Evolutionary conservation across 1,284 basidiomycete species (phyloP).

Genomic region (Trametes sp.): DNA sequence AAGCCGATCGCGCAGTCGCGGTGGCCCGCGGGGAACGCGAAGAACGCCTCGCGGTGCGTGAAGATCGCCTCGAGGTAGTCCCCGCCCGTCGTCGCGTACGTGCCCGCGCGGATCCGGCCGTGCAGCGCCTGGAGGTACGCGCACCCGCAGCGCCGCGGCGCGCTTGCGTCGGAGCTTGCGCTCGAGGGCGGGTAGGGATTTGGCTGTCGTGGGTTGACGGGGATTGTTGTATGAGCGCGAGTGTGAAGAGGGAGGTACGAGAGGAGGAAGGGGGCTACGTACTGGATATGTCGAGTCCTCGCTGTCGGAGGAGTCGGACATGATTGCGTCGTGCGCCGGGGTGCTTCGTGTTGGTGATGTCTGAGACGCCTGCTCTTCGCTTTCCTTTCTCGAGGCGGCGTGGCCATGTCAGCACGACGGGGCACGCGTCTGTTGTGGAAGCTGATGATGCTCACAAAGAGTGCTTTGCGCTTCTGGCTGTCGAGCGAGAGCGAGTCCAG

Average conservation of each 20-base stretch:
- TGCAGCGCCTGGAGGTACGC: conserved; percentile 69
- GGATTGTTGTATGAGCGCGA: not conserved
- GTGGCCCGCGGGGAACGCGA: conserved; percentile 66
- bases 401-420: conserved; percentile 11
- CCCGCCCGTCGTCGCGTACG: conserved; percentile 65
- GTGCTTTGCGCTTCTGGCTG: conserved; percentile 25
- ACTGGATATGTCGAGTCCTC: conserved; percentile 41
- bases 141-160: conserved; percentile 44
- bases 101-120: conserved; percentile 55
- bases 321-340: conserved; percentile 33
- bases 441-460: conserved; percentile 33
- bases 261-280: conserved; percentile 9
- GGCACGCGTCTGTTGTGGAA: too few relatives aligned
- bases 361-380: conserved; percentile 31
- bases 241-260: not conserved
- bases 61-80: conserved; percentile 79
- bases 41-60: conserved; percentile 72
- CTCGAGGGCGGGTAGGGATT: conserved; percentile 32
- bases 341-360: conserved; percentile 24
- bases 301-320: conserved; percentile 39
- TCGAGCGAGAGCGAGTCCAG: conserved; percentile 36
- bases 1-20: conserved; percentile 65
- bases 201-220: conserved; percentile 16
- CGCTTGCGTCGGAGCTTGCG: conserved; percentile 29
- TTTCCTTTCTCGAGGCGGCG: conserved; percentile 39